These are phyloP conservation scores for Hevea brasiliensis DNA, from an alignment of 345 rosid species.

Conservation along the genomic window DNA sequence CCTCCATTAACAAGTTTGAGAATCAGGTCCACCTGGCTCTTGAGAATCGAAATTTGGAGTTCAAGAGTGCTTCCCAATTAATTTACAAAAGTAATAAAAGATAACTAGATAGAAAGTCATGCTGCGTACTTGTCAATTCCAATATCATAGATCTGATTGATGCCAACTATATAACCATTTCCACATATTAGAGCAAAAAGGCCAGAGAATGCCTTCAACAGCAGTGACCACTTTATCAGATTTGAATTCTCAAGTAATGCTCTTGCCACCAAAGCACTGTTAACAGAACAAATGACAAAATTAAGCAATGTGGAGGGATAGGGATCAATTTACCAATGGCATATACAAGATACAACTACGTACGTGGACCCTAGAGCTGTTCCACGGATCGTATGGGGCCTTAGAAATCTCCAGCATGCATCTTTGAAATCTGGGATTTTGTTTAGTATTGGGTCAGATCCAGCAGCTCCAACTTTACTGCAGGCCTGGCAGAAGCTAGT, in stretches of 20 bases:
- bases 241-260: constrained; percentile 81
- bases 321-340: constrained; percentile 2
- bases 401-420: constrained; percentile 96
- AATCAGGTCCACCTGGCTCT: background rate
- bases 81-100: background rate
- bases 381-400: constrained; percentile 97
- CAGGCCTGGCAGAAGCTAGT: constrained; percentile 59
- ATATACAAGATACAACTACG: constrained; percentile 23
- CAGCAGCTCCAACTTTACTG: constrained; percentile 73
- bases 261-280: constrained; percentile 88
- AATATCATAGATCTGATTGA: constrained; percentile 95
- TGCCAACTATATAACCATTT: constrained; percentile 96
- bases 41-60: background rate
- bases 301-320: background rate
- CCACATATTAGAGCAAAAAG: constrained; percentile 90
- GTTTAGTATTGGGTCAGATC: constrained; percentile 64
- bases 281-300: constrained; percentile 22
- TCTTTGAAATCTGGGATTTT: constrained; percentile 64
- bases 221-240: constrained; percentile 76
- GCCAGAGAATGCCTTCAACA: constrained; percentile 82
- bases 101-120: constrained; percentile 1
- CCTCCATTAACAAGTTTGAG: background rate
- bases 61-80: constrained; percentile 10
- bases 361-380: constrained; percentile 81
- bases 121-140: constrained; percentile 89